phyloP scores from a whole-genome alignment of 768 basidiomycete genomes.

The Arthromyces matolae region DNA sequence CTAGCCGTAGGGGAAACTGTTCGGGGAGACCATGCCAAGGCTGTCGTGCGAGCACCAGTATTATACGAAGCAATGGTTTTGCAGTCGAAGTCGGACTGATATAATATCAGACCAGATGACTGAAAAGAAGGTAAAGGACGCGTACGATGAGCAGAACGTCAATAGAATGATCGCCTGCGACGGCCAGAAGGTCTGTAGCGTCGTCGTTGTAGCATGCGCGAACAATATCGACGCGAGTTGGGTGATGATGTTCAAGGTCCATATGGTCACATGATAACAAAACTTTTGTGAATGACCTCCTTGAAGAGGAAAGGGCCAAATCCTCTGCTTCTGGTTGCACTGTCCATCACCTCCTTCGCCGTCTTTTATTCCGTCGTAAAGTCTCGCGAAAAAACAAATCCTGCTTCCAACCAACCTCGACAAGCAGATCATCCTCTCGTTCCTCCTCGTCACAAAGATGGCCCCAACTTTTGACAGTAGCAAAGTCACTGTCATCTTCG shows the following conservation, averaged over 20 bases:
- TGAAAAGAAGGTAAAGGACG: constrained; percentile 11
- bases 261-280: constrained; percentile 29
- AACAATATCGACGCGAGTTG: constrained; percentile 57
- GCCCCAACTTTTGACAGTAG: constrained; percentile 58
- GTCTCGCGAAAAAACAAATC: constrained; percentile 50
- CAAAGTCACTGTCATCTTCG: constrained; percentile 87
- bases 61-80: constrained; percentile 66
- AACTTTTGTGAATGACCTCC: constrained; percentile 14
- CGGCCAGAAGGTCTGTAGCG: constrained; percentile 64
- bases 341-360: constrained; percentile 53
- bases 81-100: constrained; percentile 40
- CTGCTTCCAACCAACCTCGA: constrained; percentile 58
- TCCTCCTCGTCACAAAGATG: constrained; percentile 51
- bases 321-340: constrained; percentile 56
- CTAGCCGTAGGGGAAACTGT: constrained; percentile 62
- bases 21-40: constrained; percentile 75
- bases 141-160: constrained; percentile 64
- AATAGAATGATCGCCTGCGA: constrained; percentile 72
- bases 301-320: constrained; percentile 55
- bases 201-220: constrained; percentile 63
- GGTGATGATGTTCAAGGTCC: constrained; percentile 60
- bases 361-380: constrained; percentile 55
- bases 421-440: constrained; percentile 64
- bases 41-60: constrained; percentile 65
- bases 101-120: constrained; percentile 2